phyloP scores from a whole-genome alignment of 179 eudicot genomes.

The Vitellaria paradoxa region DNA sequence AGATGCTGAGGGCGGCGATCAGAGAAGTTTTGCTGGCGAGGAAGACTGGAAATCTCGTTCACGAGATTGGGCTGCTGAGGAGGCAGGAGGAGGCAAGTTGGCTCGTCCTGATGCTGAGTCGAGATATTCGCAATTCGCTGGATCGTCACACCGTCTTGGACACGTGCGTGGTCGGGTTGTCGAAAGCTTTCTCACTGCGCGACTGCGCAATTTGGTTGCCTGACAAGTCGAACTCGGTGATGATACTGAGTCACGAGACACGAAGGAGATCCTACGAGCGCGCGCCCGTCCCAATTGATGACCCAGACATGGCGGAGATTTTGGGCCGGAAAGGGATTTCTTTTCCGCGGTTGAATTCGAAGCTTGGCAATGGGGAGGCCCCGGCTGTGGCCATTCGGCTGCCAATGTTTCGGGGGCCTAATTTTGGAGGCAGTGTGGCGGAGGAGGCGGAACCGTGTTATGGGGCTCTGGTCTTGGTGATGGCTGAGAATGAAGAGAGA shows the following conservation, averaged over 20 bases:
- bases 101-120: not conserved
- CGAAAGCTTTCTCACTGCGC: not conserved
- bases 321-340: not conserved
- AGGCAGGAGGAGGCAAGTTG: not conserved
- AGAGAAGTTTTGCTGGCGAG: constrained; percentile 1
- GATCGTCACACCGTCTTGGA: constrained; percentile 7
- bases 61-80: not conserved
- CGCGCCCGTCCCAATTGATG: not conserved
- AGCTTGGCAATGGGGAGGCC: not conserved
- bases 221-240: not conserved
- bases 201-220: constrained; percentile 8
- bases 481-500: not conserved
- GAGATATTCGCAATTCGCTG: not conserved
- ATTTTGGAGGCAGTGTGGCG: not conserved
- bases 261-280: not conserved
- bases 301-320: not conserved
- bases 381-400: not conserved
- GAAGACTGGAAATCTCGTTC: not conserved
- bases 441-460: not conserved
- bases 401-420: not conserved
- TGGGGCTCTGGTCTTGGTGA: not conserved
- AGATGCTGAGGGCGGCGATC: not conserved
- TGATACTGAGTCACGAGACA: not conserved
- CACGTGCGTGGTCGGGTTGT: not conserved
- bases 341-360: not conserved